Conservation (phyloP, 306 rosid species). For the Lablab purpureus region DNA sequence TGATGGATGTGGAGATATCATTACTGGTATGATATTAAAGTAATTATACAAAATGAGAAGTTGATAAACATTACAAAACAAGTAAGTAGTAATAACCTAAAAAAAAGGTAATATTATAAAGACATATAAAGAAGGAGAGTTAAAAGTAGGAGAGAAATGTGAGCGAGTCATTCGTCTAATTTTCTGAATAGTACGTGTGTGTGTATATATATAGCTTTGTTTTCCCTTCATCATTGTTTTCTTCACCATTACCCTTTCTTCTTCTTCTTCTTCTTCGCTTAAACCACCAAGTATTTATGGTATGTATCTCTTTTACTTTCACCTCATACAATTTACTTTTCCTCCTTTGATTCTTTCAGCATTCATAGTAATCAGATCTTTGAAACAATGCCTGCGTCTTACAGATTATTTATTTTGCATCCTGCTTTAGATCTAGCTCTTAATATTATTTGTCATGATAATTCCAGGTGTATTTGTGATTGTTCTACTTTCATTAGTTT, state of each 20-base stretch:
- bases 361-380: conserved; percentile 26
- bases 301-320: conserved; percentile 24
- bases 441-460: not conserved
- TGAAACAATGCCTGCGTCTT: conserved; percentile 32
- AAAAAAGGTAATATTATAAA: not conserved
- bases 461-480: not conserved
- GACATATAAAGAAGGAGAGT: not conserved
- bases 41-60: not conserved
- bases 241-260: not conserved
- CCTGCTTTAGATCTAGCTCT: conserved; percentile 27
- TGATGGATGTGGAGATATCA: too few species aligned
- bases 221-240: conserved; percentile 15
- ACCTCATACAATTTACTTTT: not conserved
- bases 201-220: not conserved
- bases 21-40: too few species aligned
- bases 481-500: not conserved
- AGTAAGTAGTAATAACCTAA: not conserved
- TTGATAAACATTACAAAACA: not conserved
- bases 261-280: not conserved
- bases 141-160: not conserved
- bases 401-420: not conserved
- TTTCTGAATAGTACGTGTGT: conserved; percentile 6
- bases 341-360: not conserved
- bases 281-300: conserved; percentile 19
- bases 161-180: conserved; percentile 52